Conservation (phyloP, 306 rosid species). For the Cucumis sativus region Cucumber_9930_V3 NC_026656.2:14203001-14203500, state of each 20-base stretch:
- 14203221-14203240: slow-evolving; percentile 36
- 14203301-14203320: slow-evolving; percentile 54
- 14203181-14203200: slow-evolving; percentile 24
- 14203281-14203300: slow-evolving; percentile 34
- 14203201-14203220: slow-evolving; percentile 47
- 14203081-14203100: slow-evolving; percentile 17
- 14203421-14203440: slow-evolving; percentile 20
- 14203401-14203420: slow-evolving; percentile 45
- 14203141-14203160: slow-evolving; percentile 51
- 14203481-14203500: slow-evolving; percentile 42
- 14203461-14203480: slow-evolving; percentile 16
- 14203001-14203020: background rate
- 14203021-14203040: slow-evolving; percentile 47
- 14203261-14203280: background rate
- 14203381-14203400: slow-evolving; percentile 24
- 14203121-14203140: slow-evolving; percentile 36
- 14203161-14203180: slow-evolving; percentile 39
- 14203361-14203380: slow-evolving; percentile 33
- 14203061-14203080: slow-evolving; percentile 21
- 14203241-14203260: slow-evolving; percentile 46
- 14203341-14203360: slow-evolving; percentile 44
- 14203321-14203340: slow-evolving; percentile 41
- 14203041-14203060: slow-evolving; percentile 16
- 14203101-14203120: slow-evolving; percentile 23
- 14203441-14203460: slow-evolving; percentile 39